Base-by-base conservation (phyloP, 306 rosid genomes). In the Quercus robur region DNA sequence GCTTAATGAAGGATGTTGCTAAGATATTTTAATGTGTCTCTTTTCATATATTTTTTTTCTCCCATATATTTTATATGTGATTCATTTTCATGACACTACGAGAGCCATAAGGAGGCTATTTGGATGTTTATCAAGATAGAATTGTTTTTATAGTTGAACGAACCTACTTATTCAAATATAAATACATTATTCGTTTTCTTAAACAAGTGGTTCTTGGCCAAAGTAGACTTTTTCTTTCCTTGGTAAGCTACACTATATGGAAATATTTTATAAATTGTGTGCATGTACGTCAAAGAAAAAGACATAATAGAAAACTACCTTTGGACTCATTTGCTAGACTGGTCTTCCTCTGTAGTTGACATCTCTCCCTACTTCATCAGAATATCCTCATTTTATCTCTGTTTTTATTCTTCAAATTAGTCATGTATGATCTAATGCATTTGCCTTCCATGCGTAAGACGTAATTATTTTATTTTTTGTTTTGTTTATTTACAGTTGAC, bases 1-100 rank as follows among this genome's bases (percentile, higher is more conserved):
- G 92, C 49, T 79, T 91, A 69, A 71, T 94, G 10, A 91, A 62
- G 82, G 94, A 94, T 73, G 87, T 91, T 58, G 97, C 91, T 20
- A 94, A 90, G 88, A 84, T 94, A 55, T 90, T 93, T 80, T 83
- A 78, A 89, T 7, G 12, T 52, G 7, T 35, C 4, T 31, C 38
- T 56, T 64, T 75, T 81, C 28, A 78, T 70, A 30, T 83, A 20
- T 20, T 75, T 38, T 18, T 18, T 14, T 41, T 41, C 46, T 2
- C 46, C 46, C 54, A 74, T 66, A 30, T 72, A 41, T 68, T 75
- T 61, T 58, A 26, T 73, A n/a, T 11, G 70, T 81, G 44, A 61
- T 75, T 75, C 64, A 6, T 57, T 63, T 87, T 74, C 71, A 75
- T 68, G 70, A 31, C 82, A 63, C 49, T 58, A 73, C 63, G 54